Evolutionary conservation across 2,329 filamentous ascomycete species (phyloP).

Genomic region (Zymoseptoria ardabiliae): DNA sequence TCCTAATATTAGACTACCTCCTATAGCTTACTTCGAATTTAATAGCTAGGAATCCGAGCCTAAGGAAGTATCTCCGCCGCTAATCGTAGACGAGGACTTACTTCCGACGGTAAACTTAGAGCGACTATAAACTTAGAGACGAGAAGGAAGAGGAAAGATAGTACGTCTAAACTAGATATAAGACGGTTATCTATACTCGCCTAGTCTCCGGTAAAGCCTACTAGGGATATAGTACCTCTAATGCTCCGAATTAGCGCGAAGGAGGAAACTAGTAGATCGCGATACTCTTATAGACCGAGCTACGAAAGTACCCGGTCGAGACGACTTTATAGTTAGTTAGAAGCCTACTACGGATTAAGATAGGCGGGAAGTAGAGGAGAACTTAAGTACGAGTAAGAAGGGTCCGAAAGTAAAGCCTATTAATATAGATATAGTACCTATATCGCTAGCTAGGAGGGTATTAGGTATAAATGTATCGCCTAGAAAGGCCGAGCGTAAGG

Average conservation of each 20-base stretch:
- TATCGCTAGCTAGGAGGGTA: conserved; percentile 25
- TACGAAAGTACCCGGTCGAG: conserved; percentile 30
- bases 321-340: conserved; percentile 43
- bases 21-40: conserved; percentile 46
- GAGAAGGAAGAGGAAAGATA: conserved; percentile 46
- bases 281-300: no score
- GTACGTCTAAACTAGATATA: conserved; percentile 37
- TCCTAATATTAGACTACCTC: no score
- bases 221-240: conserved; percentile 25
- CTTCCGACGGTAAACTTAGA: conserved; percentile 39
- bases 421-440: conserved; percentile 1
- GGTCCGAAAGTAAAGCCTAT: neutral
- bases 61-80: conserved; percentile 6
- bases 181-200: conserved; percentile 37
- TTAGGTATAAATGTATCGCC: conserved; percentile 34
- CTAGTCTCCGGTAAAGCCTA: conserved; percentile 31
- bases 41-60: conserved; percentile 24
- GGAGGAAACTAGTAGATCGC: no score
- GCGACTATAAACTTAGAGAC: no score
- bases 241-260: conserved; percentile 32
- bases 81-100: conserved; percentile 28
- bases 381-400: conserved; percentile 21
- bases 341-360: conserved; percentile 18
- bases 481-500: conserved; percentile 13
- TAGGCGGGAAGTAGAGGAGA: conserved; percentile 6